A percentile compares a stretch with the other conserved stretches of the same genome.
Evolutionary conservation across 176 grass and related monocot genomes (phyloP).

Genomic region (Carex pumila): DNA sequence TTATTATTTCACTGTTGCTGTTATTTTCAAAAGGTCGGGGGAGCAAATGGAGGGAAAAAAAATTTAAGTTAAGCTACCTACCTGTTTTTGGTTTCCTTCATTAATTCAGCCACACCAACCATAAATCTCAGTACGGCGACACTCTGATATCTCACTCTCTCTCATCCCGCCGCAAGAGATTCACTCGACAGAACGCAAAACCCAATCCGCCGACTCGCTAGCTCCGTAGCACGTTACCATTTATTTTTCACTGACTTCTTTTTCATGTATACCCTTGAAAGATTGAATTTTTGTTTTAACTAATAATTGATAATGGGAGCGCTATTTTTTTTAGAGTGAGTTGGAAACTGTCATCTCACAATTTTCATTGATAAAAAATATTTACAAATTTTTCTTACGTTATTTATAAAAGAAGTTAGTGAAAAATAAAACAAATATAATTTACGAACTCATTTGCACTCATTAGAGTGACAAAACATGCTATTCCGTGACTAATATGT

Average conservation of each 20-base stretch:
- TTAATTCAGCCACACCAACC: background rate
- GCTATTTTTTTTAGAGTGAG: no score
- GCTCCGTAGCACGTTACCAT: background rate
- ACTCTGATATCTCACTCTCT: background rate
- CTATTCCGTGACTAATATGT: no score
- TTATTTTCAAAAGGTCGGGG: background rate
- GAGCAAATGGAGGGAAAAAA: slow-evolving; percentile 1
- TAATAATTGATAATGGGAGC: background rate
- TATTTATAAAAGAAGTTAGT: no score
- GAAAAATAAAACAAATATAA: no score
- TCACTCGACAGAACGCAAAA: background rate
- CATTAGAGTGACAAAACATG: no score
- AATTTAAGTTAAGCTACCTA: background rate
- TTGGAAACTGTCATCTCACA: no score
- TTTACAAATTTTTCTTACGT: no score
- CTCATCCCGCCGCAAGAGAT: background rate
- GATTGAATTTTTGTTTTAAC: background rate
- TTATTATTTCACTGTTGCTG: background rate
- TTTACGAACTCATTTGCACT: no score
- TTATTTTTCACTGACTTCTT: background rate
- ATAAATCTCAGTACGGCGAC: no score
- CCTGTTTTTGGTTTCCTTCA: background rate
- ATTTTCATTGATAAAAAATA: no score
- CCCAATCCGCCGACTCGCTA: background rate
- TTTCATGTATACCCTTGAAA: background rate